phyloP scores from a whole-genome alignment of 768 basidiomycete genomes.

The Pulveroboletus sp. region DNA sequence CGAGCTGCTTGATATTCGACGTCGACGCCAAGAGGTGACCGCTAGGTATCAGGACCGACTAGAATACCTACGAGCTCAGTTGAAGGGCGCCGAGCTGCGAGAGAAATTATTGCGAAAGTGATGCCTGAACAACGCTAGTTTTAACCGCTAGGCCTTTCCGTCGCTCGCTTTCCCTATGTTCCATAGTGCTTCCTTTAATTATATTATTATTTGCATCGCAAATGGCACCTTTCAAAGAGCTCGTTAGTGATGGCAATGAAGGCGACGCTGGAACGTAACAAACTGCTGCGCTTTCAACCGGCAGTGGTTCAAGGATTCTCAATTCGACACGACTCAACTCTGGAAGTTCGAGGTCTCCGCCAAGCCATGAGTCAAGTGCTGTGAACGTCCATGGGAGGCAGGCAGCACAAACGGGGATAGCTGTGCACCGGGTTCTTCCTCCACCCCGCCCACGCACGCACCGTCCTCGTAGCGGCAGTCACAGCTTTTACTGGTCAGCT shows the following conservation, averaged over 20 bases:
- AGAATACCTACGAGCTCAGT: conserved; percentile 74
- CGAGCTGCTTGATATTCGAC: conserved; percentile 66
- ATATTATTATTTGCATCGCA: neutral
- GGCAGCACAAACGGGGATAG: conserved; percentile 31
- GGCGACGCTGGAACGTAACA: too few species aligned
- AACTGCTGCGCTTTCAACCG: too few species aligned
- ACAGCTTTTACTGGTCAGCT: conserved; percentile 55
- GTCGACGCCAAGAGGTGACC: conserved; percentile 65
- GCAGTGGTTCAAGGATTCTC: too few species aligned
- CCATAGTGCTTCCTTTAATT: conserved; percentile 15
- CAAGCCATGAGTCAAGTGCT: neutral
- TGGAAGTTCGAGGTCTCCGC: neutral
- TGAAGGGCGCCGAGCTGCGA: conserved; percentile 79
- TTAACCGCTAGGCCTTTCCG: conserved; percentile 2
- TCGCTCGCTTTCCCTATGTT: conserved; percentile 10
- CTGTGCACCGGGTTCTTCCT: conserved; percentile 35
- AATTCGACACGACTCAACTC: neutral
- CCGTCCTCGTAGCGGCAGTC: conserved; percentile 43
- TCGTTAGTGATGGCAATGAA: neutral
- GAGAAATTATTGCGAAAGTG: conserved; percentile 71
- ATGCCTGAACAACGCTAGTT: conserved; percentile 10
- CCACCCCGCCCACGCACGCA: conserved; percentile 36
- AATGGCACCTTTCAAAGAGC: neutral
- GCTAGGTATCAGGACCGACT: conserved; percentile 69
- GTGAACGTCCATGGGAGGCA: conserved; percentile 10